Evolutionary conservation across 208 protist species (phyloP).

Genomic region (Vickermania ingenoplastis): DNA sequence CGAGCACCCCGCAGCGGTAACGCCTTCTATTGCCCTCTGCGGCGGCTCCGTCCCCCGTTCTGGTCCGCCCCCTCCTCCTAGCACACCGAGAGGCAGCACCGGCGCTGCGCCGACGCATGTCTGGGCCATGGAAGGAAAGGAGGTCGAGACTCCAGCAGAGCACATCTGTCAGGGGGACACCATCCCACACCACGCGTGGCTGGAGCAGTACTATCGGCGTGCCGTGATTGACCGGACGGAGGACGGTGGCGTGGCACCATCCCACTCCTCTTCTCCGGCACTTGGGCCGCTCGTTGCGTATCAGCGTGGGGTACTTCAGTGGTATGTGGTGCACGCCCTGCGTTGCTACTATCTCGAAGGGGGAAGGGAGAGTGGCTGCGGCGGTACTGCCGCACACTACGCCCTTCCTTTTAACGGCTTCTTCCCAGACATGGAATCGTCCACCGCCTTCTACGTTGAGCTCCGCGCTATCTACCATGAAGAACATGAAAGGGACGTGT

Average conservation of each 20-base stretch:
- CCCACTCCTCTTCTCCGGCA: no score
- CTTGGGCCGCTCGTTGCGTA: background rate
- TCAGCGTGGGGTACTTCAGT: constrained; percentile 53
- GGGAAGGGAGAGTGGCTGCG: no score
- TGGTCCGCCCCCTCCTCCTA: no score
- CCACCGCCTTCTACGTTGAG: constrained; percentile 86
- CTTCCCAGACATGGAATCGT: constrained; percentile 94
- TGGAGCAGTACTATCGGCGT: background rate
- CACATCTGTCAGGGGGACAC: background rate
- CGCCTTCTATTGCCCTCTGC: background rate
- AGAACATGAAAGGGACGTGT: constrained; percentile 48
- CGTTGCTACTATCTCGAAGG: constrained; percentile 13
- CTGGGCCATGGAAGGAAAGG: no score
- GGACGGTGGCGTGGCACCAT: no score
- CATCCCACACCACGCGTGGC: background rate
- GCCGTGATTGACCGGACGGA: background rate
- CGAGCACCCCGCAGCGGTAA: constrained; percentile 6
- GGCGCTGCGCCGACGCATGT: no score
- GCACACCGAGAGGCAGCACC: no score
- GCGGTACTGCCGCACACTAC: no score
- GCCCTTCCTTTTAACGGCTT: constrained; percentile 80
- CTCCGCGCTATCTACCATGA: constrained; percentile 72
- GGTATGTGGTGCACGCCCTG: constrained; percentile 21
- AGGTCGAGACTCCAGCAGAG: background rate
- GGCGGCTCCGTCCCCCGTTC: background rate